Percentiles rank a stretch among this genome's conserved stretches.
phyloP scores from a whole-genome alignment of 345 rosid species.

The Syzygium aqueum region DNA sequence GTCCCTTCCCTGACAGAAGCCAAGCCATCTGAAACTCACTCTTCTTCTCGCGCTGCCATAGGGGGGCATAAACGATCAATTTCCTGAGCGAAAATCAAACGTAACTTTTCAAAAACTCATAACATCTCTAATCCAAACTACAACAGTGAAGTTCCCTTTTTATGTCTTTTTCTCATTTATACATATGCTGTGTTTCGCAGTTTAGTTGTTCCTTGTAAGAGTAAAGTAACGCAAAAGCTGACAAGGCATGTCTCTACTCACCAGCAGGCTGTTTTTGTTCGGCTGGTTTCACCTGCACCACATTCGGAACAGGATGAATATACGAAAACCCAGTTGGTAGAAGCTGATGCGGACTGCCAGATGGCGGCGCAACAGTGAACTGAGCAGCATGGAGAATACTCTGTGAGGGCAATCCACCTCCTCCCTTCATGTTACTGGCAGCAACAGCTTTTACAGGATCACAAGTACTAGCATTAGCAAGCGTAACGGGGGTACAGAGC shows the following conservation, averaged over 20 bases:
- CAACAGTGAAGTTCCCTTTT: neutral
- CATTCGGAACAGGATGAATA: slow-evolving; percentile 42
- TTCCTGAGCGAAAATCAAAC: neutral
- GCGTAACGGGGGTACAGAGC: slow-evolving; percentile 33
- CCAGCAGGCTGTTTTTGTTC: slow-evolving; percentile 89
- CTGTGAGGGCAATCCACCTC: slow-evolving; percentile 31
- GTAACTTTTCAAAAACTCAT: slow-evolving; percentile 5
- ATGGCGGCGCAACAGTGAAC: slow-evolving; percentile 33
- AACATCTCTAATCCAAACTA: neutral
- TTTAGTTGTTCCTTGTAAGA: neutral
- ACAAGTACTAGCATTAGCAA: slow-evolving; percentile 26
- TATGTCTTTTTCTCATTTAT: neutral
- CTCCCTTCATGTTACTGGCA: slow-evolving; percentile 60
- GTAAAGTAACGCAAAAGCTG: slow-evolving; percentile 1
- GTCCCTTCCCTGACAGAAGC: neutral
- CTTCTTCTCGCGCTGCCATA: slow-evolving; percentile 11
- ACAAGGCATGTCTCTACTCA: slow-evolving; percentile 32
- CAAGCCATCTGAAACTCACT: neutral
- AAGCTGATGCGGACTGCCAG: slow-evolving; percentile 55
- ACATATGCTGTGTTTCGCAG: neutral
- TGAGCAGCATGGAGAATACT: slow-evolving; percentile 33
- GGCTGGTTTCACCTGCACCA: slow-evolving; percentile 71
- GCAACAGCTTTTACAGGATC: slow-evolving; percentile 74
- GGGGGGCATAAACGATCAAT: neutral
- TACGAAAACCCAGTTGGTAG: slow-evolving; percentile 54